Evolutionary conservation across 805 yeast genomes (phyloP).

Genomic region (Schwanniomyces pseudopolymorphus): DNA sequence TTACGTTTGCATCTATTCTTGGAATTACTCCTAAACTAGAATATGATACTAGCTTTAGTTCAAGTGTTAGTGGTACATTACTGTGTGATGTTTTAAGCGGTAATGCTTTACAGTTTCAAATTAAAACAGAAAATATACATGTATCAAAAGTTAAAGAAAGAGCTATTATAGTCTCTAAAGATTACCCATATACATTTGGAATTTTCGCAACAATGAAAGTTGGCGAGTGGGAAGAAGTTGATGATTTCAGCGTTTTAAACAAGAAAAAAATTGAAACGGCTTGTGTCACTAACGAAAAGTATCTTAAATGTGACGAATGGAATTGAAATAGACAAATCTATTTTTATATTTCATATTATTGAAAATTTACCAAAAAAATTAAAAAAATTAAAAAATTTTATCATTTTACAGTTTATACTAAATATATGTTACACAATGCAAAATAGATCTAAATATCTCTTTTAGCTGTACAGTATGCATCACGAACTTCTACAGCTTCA

Average conservation of each 20-base stretch:
- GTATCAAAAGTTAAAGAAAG: conserved; percentile 9
- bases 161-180: conserved; percentile 4
- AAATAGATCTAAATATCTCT: conserved; percentile 8
- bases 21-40: conserved; percentile 8
- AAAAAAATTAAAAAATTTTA: neutral
- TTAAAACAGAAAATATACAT: conserved; percentile 4
- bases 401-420: neutral
- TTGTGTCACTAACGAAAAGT: conserved; percentile 12
- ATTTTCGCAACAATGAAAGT: conserved; percentile 3
- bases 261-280: conserved; percentile 10
- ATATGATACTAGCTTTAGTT: conserved; percentile 2
- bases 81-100: conserved; percentile 11
- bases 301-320: conserved; percentile 3
- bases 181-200: conserved; percentile 1
- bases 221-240: conserved; percentile 13
- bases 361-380: no score
- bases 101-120: conserved; percentile 11
- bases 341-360: no score
- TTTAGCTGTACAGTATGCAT: conserved; percentile 63
- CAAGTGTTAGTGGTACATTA: conserved; percentile 8
- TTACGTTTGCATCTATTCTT: conserved; percentile 8
- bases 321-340: no score
- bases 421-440: conserved; percentile 1
- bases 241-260: conserved; percentile 3
- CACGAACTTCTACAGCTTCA: conserved; percentile 88